phyloP scores from a whole-genome alignment of 257 asterid species.

The Lantana camara region DNA sequence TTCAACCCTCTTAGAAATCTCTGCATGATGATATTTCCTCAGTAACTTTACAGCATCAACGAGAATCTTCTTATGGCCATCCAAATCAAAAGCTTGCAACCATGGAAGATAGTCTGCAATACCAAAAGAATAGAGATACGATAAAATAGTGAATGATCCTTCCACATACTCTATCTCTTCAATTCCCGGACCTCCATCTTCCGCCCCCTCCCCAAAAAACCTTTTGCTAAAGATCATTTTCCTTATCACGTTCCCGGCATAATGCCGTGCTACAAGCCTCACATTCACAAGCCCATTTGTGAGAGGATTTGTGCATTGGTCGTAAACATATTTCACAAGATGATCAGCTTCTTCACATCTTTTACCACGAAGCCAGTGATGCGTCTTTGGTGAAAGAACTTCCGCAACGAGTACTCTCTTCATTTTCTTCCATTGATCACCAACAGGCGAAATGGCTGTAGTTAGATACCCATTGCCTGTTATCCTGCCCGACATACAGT shows the following conservation, averaged over 20 bases:
- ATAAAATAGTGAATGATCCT: neutral
- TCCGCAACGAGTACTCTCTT: neutral
- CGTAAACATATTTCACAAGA: constrained; percentile 2
- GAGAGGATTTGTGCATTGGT: neutral
- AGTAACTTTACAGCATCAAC: constrained; percentile 6
- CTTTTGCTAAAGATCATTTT: constrained; percentile 11
- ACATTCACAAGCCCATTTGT: constrained; percentile 16
- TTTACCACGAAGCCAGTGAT: constrained; percentile 3
- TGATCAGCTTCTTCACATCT: constrained; percentile 27
- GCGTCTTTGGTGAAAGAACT: constrained; percentile 5
- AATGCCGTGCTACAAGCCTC: constrained; percentile 3
- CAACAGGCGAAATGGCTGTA: no score
- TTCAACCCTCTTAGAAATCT: constrained; percentile 15
- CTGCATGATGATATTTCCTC: constrained; percentile 17
- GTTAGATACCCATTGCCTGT: no score
- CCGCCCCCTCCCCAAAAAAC: constrained; percentile 13
- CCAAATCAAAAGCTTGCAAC: neutral
- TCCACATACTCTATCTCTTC: constrained; percentile 30
- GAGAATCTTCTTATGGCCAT: neutral
- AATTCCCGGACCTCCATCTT: constrained; percentile 19
- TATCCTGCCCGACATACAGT: no score
- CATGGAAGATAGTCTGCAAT: constrained; percentile 12
- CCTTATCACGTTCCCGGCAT: constrained; percentile 19
- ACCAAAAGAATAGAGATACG: neutral
- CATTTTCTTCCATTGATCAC: neutral